These are phyloP conservation scores for Trichoderma endophyticum DNA, from an alignment of 2,329 filamentous ascomycete genomes.

Conservation along the genomic window DNA sequence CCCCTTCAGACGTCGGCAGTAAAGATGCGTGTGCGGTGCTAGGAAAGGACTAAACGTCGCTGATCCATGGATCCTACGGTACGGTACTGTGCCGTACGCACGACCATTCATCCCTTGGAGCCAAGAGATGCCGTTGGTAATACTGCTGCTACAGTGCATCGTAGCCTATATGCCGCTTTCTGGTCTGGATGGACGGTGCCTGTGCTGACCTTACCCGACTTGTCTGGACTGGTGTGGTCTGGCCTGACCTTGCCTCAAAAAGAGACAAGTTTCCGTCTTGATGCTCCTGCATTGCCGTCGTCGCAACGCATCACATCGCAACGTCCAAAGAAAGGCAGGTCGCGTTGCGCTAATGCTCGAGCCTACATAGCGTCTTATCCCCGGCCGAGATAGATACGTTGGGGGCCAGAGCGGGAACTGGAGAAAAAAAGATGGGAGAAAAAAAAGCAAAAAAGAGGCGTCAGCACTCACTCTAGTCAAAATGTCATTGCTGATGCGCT, in stretches of 20 bases:
- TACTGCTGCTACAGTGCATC: background rate
- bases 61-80: background rate
- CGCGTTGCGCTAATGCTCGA: background rate
- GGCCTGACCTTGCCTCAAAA: background rate
- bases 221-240: background rate
- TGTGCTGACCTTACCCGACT: background rate
- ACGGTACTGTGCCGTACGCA: background rate
- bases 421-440: background rate
- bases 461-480: background rate
- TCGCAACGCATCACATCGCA: background rate
- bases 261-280: background rate
- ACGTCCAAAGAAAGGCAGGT: slow-evolving; percentile 5
- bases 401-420: slow-evolving; percentile 3
- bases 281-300: slow-evolving; percentile 7
- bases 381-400: background rate
- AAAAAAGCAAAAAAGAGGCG: background rate
- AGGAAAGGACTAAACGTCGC: background rate
- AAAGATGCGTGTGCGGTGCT: background rate
- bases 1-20: slow-evolving; percentile 9
- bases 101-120: background rate
- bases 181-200: background rate
- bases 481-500: slow-evolving; percentile 6
- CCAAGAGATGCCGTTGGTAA: background rate
- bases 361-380: slow-evolving; percentile 5
- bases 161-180: background rate